Base-by-base conservation (phyloP, 257 asterid genomes). In the Solanum habrochaites region DNA sequence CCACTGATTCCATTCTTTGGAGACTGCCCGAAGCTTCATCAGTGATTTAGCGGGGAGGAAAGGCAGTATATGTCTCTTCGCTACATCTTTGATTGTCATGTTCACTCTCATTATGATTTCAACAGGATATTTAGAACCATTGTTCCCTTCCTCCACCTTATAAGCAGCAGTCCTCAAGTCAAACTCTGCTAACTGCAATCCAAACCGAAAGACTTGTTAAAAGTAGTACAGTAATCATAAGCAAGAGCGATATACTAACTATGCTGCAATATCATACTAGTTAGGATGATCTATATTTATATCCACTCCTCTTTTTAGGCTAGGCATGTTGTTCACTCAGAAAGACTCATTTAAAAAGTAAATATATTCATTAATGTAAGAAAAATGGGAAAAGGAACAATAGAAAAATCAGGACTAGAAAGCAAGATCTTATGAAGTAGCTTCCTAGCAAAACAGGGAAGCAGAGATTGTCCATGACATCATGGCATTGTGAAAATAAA, bases 31-130 rank as follows among this genome's bases (percentile, higher is more conserved):
- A 91, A 91, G 91, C 66, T 87, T 78, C 45, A 29, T 5, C 1
- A 92, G 90, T 86, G 90, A 8, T 88, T 93, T 93, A 3, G 96
- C 94, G 8, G 96, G 94, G 42, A 93, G 96, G 47, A 78, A 80
- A n/a, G 91, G 96, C 60, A 93, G 94, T 77, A 89, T 85, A 82
- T 40, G 73, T 1, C 83, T 83, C 35, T 85, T 88, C 3, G 90
- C 91, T 7, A 87, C 25, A 37, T 88, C 90, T 81, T 89, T 86
- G 23, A 93, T 82, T 69, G 87, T 45, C 92, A 70, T 71, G 56
- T 39, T 12, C 71, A 12, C 35, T 70, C 21, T 85, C 67, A 29
- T n/a, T 60, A 56, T 58, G 89, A 67, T 56, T 39, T 69, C 47
- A 64, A 21, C 52, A 78, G 85, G 87, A 21, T 71, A 40, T 35